Conservation (phyloP, 768 basidiomycete species). For the Symmetrospora coprosmae region DNA sequence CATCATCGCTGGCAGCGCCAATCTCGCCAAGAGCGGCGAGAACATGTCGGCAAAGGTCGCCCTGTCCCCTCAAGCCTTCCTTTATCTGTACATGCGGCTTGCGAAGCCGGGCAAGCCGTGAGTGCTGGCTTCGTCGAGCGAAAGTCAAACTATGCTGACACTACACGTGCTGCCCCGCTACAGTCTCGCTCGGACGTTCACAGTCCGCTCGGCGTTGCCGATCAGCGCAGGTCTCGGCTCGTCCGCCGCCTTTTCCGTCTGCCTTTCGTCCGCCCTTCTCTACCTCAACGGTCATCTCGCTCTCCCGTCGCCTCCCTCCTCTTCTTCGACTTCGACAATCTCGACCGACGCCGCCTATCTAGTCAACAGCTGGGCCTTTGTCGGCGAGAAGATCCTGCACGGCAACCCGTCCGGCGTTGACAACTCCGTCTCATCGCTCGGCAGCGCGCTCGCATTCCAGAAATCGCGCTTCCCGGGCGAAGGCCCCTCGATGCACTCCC, state of each 20-base stretch:
- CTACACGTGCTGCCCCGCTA: slow-evolving; percentile 24
- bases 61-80: slow-evolving; percentile 56
- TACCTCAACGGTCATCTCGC: slow-evolving; percentile 57
- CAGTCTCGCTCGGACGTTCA: slow-evolving; percentile 66
- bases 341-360: slow-evolving; percentile 63
- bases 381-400: slow-evolving; percentile 88
- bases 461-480: slow-evolving; percentile 52
- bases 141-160: slow-evolving; percentile 12
- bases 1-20: slow-evolving; percentile 35
- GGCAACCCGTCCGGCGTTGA: slow-evolving; percentile 96
- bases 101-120: slow-evolving; percentile 43
- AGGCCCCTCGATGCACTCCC: slow-evolving; percentile 64
- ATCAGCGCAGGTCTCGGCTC: slow-evolving; percentile 93
- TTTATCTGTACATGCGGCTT: slow-evolving; percentile 84
- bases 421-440: slow-evolving; percentile 82
- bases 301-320: slow-evolving; percentile 42
- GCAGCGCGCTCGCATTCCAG: slow-evolving; percentile 81
- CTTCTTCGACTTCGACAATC: slow-evolving; percentile 41
- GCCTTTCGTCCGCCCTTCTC: slow-evolving; percentile 64
- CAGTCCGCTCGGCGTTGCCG: slow-evolving; percentile 73
- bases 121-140: slow-evolving; percentile 32
- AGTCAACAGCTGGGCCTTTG: slow-evolving; percentile 84
- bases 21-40: slow-evolving; percentile 43
- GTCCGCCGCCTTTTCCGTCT: slow-evolving; percentile 86
- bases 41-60: slow-evolving; percentile 22